Base-by-base conservation (phyloP, 2,329 filamentous ascomycete species). In the Hypoxylon sp. region DNA sequence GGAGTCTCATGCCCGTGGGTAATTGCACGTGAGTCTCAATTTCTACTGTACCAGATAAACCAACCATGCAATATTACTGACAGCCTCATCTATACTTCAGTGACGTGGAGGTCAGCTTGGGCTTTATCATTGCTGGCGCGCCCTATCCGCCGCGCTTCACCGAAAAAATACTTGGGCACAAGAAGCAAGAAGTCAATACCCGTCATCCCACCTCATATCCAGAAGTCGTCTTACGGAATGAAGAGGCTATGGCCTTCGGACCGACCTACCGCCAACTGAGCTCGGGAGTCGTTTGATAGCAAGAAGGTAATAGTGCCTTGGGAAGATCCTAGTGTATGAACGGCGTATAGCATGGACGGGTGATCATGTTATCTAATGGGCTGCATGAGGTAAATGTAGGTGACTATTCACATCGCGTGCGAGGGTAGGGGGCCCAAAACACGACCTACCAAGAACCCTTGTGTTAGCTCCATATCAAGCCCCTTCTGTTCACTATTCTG, bases 11-110 rank as follows among this genome's bases (percentile, higher is more conserved):
- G 34, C 46, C 49, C 1, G 48, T 65, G 8, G 51, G 39, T 26
- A 39, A 54, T 0, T 69, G 62, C 62, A 51, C 56, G 67, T 69
- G 26, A 55, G 67, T 59, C n/a, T 39, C 24, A 7, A 20, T 8
- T 5, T 17, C 15, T n/a, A 7, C 41, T 37, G 19, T 8, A 10
- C 13, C 1, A 17, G 34, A 17, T 39, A 3, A n/a, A 39, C 3
- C 7, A 17, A 3, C 3, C 13, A 3, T n/a, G 8, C 13, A 17
- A 17, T 39, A 17, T 39, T 3, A 17, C 34, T 39, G 13, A 39
- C 34, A 13, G 13, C 34, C 3, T 39, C n/a, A 17, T 17, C 34
- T n/a, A n/a, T 2, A 2, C 37, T 37, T 19, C 41, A 68, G 63
- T 11, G 46, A 53, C 3, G 59, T 52, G 8, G 65, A 68, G 24